Percentiles rank a stretch among this genome's conserved stretches.
Evolutionary conservation across 805 yeast species (phyloP).

Genomic region (Tetrapisispora phaffii): DNA sequence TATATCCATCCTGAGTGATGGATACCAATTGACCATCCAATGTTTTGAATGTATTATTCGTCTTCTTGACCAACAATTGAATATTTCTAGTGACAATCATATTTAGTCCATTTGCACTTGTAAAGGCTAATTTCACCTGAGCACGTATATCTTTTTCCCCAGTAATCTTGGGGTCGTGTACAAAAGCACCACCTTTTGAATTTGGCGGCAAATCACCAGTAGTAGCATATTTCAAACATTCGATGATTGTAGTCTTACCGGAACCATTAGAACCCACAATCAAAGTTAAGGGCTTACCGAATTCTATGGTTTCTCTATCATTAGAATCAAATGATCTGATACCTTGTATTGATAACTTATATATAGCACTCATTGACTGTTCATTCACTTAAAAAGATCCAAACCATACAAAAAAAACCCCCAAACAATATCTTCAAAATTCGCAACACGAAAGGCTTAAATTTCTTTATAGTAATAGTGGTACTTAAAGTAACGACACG

Average conservation of each 20-base stretch:
- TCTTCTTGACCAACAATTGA: slow-evolving; percentile 57
- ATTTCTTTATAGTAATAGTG: too few species aligned
- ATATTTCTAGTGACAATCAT: slow-evolving; percentile 84
- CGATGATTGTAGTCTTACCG: slow-evolving; percentile 93
- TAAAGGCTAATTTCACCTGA: slow-evolving; percentile 81
- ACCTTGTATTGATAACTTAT: slow-evolving; percentile 69
- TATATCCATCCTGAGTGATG: slow-evolving; percentile 48
- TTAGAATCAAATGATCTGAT: slow-evolving; percentile 85
- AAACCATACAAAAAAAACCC: not conserved
- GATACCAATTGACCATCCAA: slow-evolving; percentile 79
- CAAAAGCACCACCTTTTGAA: slow-evolving; percentile 89
- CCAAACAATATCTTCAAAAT: not conserved
- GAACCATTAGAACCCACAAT: slow-evolving; percentile 95
- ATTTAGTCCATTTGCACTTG: slow-evolving; percentile 56
- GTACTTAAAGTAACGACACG: too few species aligned
- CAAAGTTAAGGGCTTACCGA: slow-evolving; percentile 81
- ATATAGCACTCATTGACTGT: slow-evolving; percentile 35
- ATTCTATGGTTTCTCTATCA: slow-evolving; percentile 75
- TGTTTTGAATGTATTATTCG: slow-evolving; percentile 71
- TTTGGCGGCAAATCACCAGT: slow-evolving; percentile 96
- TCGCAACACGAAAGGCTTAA: too few species aligned
- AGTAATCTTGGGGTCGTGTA: slow-evolving; percentile 80
- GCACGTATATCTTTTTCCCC: slow-evolving; percentile 75
- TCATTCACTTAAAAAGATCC: not conserved
- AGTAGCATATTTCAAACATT: slow-evolving; percentile 85